Base-by-base conservation (phyloP, 108 stramenopile species). In the Phaeodactylum tricornutum region DNA sequence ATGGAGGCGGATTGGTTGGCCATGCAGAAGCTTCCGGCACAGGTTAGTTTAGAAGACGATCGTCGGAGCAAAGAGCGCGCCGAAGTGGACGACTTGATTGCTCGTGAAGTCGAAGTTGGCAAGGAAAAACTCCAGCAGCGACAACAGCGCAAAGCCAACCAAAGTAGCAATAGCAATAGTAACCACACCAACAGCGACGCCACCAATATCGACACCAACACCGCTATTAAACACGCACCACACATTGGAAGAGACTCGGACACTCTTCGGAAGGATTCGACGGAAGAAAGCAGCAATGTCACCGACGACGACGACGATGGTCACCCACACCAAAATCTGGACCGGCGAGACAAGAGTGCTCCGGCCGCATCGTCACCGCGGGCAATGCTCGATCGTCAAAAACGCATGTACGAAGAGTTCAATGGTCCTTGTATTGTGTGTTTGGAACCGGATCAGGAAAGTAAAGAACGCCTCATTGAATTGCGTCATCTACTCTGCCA, bases 401-500 rank as follows among this genome's bases (percentile, higher is more conserved):
- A n/a, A n/a, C n/a, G n/a, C 29, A 55, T 44, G 5, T 46, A 53
- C 28, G 69, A 70, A 22, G 68, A 58, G 31, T 79, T 57, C 62
- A 71, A 81, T 46, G 84, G 84, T 3, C 84, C 84, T 22, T 77
- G 73, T 36, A 54, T 87, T 15, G 50, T 87, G 12, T 79, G 73
- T 52, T 64, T 87, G 20, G 78, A 81, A 34, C 84, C 84, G 5
- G 61, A 81, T 43, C 66, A 71, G 33, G 70, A 71, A 63, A 74
- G 71, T 23, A 52, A 71, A 9, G 32, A 57, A 14, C 28, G 46
- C 29, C 39, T 87, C 3, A 58, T 60, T 43, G 34, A 55, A n/a
- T 53, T 87, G 15, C 59, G 84, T 27, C 66, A 74, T 29, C 32
- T 28, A 17, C 57, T 78, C 3, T 46, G 66, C 17, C 31, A 43